Evolutionary conservation across 371 early-diverging fungal genomes (phyloP).

Genomic region (Mortierella sp.): DNA sequence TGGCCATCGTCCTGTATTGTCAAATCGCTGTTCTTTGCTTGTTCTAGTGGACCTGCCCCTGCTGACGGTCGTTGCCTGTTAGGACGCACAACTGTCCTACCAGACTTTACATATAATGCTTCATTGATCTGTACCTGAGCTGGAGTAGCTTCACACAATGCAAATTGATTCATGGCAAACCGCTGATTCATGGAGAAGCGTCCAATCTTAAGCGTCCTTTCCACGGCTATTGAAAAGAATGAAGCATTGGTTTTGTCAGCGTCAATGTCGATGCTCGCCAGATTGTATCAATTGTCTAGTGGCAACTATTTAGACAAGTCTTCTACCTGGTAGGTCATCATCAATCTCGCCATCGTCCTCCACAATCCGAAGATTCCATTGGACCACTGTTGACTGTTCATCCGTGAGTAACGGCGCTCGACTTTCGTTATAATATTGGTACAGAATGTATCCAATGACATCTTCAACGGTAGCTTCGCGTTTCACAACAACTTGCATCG

Average conservation of each 20-base stretch:
- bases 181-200: conserved; percentile 85
- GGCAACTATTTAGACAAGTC: background rate
- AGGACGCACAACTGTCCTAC: conserved; percentile 22
- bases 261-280: background rate
- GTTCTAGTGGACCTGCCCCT: conserved; percentile 36
- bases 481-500: conserved; percentile 78
- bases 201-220: conserved; percentile 85
- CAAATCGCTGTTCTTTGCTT: background rate
- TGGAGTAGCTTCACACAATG: conserved; percentile 83
- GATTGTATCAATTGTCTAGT: background rate
- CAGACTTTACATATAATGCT: conserved; percentile 30
- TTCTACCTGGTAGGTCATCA: conserved; percentile 92
- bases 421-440: conserved; percentile 80
- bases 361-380: conserved; percentile 92
- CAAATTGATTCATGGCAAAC: conserved; percentile 92
- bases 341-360: conserved; percentile 96
- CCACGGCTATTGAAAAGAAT: conserved; percentile 69
- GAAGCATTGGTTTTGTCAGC: background rate
- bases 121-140: conserved; percentile 67
- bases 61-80: conserved; percentile 42
- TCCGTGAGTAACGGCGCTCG: conserved; percentile 72
- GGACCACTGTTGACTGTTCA: conserved; percentile 69
- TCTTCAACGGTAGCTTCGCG: conserved; percentile 91
- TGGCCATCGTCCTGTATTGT: too few relatives aligned
- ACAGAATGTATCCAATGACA: conserved; percentile 88